Evolutionary conservation across 805 yeast genomes (phyloP).

Genomic region (Schizosaccharomyces lindneri): DNA sequence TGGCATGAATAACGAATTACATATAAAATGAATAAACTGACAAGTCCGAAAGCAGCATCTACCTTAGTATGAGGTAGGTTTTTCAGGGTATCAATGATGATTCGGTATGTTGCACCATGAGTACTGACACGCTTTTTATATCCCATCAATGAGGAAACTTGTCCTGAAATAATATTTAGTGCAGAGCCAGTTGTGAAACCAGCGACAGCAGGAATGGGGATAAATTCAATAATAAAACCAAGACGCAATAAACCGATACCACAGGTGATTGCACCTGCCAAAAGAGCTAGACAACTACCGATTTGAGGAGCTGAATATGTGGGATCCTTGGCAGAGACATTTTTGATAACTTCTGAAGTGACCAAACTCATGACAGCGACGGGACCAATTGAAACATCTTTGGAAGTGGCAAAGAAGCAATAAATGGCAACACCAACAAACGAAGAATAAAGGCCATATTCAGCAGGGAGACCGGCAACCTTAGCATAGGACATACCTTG

Average conservation of each 20-base stretch:
- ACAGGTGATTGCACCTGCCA: constrained; percentile 66
- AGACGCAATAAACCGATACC: constrained; percentile 64
- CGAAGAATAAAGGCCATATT: constrained; percentile 75
- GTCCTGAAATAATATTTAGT: constrained; percentile 56
- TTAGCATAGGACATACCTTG: constrained; percentile 90
- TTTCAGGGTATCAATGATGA: constrained; percentile 47
- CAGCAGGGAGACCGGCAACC: constrained; percentile 55
- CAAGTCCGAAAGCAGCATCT: constrained; percentile 78
- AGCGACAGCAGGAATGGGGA: constrained; percentile 73
- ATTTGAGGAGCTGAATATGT: constrained; percentile 35
- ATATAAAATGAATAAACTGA: constrained; percentile 47
- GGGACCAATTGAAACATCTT: constrained; percentile 89
- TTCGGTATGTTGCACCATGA: constrained; percentile 41
- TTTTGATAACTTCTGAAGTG: constrained; percentile 50
- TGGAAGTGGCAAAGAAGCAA: constrained; percentile 79
- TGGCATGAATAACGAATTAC: constrained; percentile 42
- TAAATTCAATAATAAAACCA: constrained; percentile 71
- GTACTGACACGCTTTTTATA: constrained; percentile 39
- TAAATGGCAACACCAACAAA: constrained; percentile 77
- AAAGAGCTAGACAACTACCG: constrained; percentile 54
- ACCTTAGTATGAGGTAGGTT: constrained; percentile 39
- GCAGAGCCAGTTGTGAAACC: constrained; percentile 95
- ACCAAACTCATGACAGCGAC: constrained; percentile 88
- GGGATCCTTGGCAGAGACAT: constrained; percentile 30
- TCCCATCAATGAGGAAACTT: constrained; percentile 71